Conservation (phyloP, 2,329 filamentous ascomycete species). For the Aspergillus glaucus region DNA sequence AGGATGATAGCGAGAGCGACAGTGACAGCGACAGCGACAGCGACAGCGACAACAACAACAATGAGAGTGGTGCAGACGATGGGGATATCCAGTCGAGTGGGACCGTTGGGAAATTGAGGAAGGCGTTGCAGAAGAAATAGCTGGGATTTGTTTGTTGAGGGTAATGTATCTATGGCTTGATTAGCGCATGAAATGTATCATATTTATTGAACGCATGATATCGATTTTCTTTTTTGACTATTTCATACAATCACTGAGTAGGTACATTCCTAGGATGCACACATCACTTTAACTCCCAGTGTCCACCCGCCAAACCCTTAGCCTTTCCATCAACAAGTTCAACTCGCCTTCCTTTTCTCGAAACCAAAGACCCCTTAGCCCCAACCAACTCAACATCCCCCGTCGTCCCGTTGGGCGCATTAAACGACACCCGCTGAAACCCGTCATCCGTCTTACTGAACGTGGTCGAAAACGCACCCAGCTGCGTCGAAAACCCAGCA, state of each 20-base stretch:
- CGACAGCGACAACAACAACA: constrained; percentile 7
- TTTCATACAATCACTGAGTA: background rate
- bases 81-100: constrained; percentile 21
- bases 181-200: background rate
- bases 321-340: constrained; percentile 7
- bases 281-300: constrained; percentile 4
- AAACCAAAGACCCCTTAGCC: constrained; percentile 4
- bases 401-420: constrained; percentile 3
- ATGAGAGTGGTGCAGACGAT: constrained; percentile 9
- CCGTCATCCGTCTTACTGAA: background rate
- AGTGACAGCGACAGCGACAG: constrained; percentile 10
- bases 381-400: constrained; percentile 7
- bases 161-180: background rate
- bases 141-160: background rate
- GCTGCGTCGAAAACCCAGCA: constrained; percentile 31
- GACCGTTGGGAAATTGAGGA: constrained; percentile 9
- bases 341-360: constrained; percentile 2
- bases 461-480: constrained; percentile 28
- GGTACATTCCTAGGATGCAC: background rate
- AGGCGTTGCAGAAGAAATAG: constrained; percentile 2
- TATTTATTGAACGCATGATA: background rate
- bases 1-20: constrained; percentile 10
- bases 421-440: constrained; percentile 4
- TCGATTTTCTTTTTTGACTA: background rate
- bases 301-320: constrained; percentile 4